Evolutionary conservation across 768 basidiomycete species (phyloP), one percentile per base, ranked within the genome.

Genomic region (Artomyces pyxidatus): DNA sequence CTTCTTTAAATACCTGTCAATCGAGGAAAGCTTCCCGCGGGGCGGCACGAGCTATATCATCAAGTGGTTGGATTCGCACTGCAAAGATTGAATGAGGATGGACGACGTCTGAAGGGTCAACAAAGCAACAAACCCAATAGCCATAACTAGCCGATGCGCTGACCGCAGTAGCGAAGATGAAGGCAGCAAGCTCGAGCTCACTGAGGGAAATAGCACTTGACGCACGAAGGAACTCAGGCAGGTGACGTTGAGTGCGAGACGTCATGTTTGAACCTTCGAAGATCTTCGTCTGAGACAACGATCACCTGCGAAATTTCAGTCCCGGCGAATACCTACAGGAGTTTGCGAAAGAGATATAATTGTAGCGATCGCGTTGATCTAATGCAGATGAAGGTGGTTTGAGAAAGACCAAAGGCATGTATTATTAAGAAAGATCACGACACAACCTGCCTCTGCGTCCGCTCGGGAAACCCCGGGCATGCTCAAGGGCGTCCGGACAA

Each of bases 251-350:
- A 35, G 32, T 35, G 32, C 32, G 12, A 4, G 12, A 35, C 32
- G 17, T 17, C 17, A 12, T 14, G 17, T 35, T 35, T 17, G 14
- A 14, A 35, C 32, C 32, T 35, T 12, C 32, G 14, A 35, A 4
- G 32, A 6, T 35, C 7, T 3, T 35, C 32, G 32, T 35, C 7
- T n/a, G n/a, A n/a, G n/a, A n/a, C n/a, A n/a, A 17, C 17, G 14
- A 35, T 35, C 12, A 35, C 32, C 32, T 35, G 17, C 17, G 32
- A 3, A 35, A 14, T 35, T 35, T 12, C 32, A 35, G 12, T 35
- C 32, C n/a, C n/a, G n/a, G n/a, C n/a, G n/a, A n/a, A 58, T 74
- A 61, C 32, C 32, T 35, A 17, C 12, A 35, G 32, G 14, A 59
- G 41, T 25, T 16, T 19, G 44, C n/a, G 30, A 28, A n/a, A 16